Conservation (phyloP, 1,139 yeast genomes). For the Kluyveromyces sp. region DNA sequence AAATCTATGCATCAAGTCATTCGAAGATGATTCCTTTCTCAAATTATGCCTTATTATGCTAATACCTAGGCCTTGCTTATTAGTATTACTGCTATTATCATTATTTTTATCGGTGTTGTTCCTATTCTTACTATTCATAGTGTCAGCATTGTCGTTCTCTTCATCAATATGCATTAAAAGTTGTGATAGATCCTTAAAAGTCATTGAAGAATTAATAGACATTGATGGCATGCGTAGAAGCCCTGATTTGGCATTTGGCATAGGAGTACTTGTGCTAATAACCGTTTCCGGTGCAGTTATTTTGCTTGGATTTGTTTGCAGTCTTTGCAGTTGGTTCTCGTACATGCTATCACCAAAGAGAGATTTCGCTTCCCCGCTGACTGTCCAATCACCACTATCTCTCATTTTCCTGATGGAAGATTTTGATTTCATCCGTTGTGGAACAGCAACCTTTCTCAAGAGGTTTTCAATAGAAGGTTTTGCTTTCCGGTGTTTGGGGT, state of each 20-base stretch:
- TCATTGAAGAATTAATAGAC: slow-evolving; percentile 19
- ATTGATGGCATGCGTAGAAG: slow-evolving; percentile 20
- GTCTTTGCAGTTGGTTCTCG: slow-evolving; percentile 1
- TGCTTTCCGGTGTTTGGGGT: slow-evolving; percentile 27
- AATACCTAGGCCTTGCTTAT: neutral
- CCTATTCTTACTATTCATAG: neutral
- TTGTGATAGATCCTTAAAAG: slow-evolving; percentile 23
- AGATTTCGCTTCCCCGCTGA: slow-evolving; percentile 7
- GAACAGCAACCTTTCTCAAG: slow-evolving; percentile 9
- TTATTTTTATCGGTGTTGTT: neutral
- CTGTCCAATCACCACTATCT: slow-evolving; percentile 11
- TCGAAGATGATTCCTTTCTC: too few species aligned
- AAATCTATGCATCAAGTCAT: neutral
- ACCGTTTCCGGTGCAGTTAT: neutral
- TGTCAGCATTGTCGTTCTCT: neutral
- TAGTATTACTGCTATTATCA: neutral
- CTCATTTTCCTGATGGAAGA: slow-evolving; percentile 9
- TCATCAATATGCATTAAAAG: slow-evolving; percentile 13
- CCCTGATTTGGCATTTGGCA: slow-evolving; percentile 8
- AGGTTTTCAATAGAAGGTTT: slow-evolving; percentile 14
- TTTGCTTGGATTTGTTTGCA: neutral
- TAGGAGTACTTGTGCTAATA: slow-evolving; percentile 1
- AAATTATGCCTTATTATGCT: neutral
- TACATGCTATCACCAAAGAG: neutral
- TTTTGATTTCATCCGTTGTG: slow-evolving; percentile 8